Evolutionary conservation across 495 filamentous ascomycete species (phyloP).

Genomic region (Parmelia sp.): DNA sequence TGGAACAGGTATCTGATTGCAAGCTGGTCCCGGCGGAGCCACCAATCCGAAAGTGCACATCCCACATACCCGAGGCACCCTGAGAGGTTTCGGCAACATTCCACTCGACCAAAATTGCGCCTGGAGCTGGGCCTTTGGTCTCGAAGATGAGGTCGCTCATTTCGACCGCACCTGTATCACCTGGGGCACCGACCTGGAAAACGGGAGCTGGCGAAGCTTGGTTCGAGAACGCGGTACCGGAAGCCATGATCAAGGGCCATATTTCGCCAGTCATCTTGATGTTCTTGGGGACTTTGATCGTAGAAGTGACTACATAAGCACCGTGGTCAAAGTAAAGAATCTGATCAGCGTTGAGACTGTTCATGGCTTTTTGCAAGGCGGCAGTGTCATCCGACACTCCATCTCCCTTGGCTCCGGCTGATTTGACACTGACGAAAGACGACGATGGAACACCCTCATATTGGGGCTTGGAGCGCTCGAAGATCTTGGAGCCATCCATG

Average conservation of each 20-base stretch:
- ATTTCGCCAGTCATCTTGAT: constrained; percentile 83
- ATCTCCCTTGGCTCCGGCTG: constrained; percentile 71
- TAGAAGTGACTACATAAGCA: constrained; percentile 76
- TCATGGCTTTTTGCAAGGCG: constrained; percentile 64
- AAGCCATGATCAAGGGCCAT: constrained; percentile 83
- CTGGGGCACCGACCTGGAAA: constrained; percentile 71
- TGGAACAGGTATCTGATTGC: constrained; percentile 67
- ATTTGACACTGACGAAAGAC: constrained; percentile 69
- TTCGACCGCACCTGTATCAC: constrained; percentile 72
- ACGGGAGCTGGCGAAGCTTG: constrained; percentile 56
- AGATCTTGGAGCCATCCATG: constrained; percentile 47
- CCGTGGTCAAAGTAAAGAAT: constrained; percentile 91
- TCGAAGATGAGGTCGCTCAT: constrained; percentile 78
- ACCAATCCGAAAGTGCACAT: constrained; percentile 80
- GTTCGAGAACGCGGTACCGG: constrained; percentile 65
- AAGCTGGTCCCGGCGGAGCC: constrained; percentile 75
- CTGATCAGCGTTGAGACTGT: constrained; percentile 53
- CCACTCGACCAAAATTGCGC: constrained; percentile 88
- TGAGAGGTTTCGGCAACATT: constrained; percentile 66
- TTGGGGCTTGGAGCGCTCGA: constrained; percentile 66
- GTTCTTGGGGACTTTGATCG: constrained; percentile 73
- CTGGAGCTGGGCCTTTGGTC: constrained; percentile 70
- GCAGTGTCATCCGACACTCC: constrained; percentile 54
- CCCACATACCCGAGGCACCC: constrained; percentile 79
- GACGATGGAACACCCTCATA: constrained; percentile 54